Percentiles rank a stretch among this genome's conserved stretches.
Evolutionary conservation across 73 alveolate genomes (phyloP).

Genomic region (Tetrahymena borealis): DNA sequence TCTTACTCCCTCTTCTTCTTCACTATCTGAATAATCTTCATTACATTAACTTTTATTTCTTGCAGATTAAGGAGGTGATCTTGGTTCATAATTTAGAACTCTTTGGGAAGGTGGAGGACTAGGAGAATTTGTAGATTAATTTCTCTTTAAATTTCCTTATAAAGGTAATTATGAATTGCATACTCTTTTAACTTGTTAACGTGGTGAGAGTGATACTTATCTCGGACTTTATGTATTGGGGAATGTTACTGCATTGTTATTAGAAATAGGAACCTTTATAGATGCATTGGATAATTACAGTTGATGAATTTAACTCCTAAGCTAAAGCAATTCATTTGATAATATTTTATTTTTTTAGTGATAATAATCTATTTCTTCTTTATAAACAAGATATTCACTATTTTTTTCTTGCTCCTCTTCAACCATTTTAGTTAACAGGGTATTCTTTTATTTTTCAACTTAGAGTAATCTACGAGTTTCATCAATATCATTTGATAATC

Average conservation of each 20-base stretch:
- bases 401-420: background rate
- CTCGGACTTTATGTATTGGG: background rate
- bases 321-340: background rate
- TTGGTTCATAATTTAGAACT: background rate
- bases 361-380: background rate
- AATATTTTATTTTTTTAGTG: background rate
- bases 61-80: background rate
- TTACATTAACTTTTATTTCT: background rate
- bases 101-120: too few species aligned
- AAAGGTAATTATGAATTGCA: background rate
- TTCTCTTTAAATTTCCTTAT: background rate
- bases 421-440: background rate
- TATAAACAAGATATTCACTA: background rate
- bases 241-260: background rate
- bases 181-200: background rate
- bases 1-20: background rate
- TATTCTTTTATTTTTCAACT: background rate
- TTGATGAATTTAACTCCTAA: background rate
- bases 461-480: background rate
- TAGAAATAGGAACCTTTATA: background rate
- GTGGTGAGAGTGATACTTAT: background rate
- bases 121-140: background rate
- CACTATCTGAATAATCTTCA: background rate
- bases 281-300: background rate
- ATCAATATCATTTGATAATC: background rate